A percentile compares a stretch with the other conserved stretches of the same genome.
Evolutionary conservation across 768 basidiomycete species (phyloP).

Genomic region (Lentinula boryana): DNA sequence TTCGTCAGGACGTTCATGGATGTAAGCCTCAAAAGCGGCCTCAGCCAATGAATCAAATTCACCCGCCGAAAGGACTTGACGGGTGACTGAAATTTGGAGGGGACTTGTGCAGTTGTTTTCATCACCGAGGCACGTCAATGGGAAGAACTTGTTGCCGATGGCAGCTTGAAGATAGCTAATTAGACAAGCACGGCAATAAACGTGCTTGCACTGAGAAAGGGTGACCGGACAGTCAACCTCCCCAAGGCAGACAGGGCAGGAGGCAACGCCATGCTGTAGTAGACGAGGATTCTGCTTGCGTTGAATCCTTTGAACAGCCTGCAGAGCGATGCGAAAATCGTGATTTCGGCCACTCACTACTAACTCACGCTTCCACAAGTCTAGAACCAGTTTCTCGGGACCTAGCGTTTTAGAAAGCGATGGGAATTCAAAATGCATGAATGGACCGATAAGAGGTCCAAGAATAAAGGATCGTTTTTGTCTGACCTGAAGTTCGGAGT

Average conservation of each 20-base stretch:
- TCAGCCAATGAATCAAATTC: constrained; percentile 53
- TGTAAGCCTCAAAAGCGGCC: constrained; percentile 55
- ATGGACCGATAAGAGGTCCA: constrained; percentile 35
- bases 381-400: constrained; percentile 47
- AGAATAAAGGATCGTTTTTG: constrained; percentile 42
- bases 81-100: constrained; percentile 51
- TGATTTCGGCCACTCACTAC: constrained; percentile 50
- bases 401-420: constrained; percentile 47
- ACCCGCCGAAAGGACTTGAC: constrained; percentile 38
- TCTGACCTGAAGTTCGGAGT: constrained; percentile 32
- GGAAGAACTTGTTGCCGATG: constrained; percentile 54
- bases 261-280: constrained; percentile 14
- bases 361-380: constrained; percentile 36
- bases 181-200: constrained; percentile 63
- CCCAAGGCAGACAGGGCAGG: constrained; percentile 70
- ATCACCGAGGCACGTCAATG: constrained; percentile 66
- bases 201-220: constrained; percentile 55
- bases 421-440: constrained; percentile 40
- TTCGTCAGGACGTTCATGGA: constrained; percentile 53
- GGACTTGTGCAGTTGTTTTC: constrained; percentile 49
- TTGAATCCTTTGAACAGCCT: constrained; percentile 26
- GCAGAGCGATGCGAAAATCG: constrained; percentile 36
- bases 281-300: constrained; percentile 20
- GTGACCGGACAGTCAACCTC: constrained; percentile 44
- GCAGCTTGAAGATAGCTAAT: constrained; percentile 52